phyloP scores from a whole-genome alignment of 805 yeast species.

The Sugiyamaella lignohabitans region DNA sequence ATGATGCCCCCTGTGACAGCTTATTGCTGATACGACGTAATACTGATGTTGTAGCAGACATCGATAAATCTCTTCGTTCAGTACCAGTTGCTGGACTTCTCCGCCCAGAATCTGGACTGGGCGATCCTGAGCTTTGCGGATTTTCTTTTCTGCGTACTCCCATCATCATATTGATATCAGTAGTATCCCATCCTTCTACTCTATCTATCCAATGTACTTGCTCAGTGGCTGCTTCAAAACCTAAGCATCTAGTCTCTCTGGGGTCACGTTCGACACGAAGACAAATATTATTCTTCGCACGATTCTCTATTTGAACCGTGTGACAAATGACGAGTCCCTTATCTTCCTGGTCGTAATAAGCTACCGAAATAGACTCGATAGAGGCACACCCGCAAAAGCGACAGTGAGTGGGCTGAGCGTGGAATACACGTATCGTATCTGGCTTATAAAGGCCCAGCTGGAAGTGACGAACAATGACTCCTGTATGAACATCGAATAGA shows the following conservation, averaged over 20 bases:
- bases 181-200: constrained; percentile 73
- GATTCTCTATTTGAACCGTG: constrained; percentile 62
- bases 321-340: constrained; percentile 56
- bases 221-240: constrained; percentile 70
- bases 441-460: constrained; percentile 57
- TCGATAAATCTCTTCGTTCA: background rate
- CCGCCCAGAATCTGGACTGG: background rate
- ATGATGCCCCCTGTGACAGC: too few species aligned
- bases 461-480: constrained; percentile 57
- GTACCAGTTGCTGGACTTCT: background rate
- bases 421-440: constrained; percentile 60
- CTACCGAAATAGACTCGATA: constrained; percentile 61
- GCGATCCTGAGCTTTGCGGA: constrained; percentile 8
- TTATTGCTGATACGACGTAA: background rate
- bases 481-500: constrained; percentile 70
- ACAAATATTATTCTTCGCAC: constrained; percentile 75
- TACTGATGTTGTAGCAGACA: background rate
- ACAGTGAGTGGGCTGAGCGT: constrained; percentile 83
- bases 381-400: constrained; percentile 88
- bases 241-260: constrained; percentile 82
- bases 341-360: constrained; percentile 56
- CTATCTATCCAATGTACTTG: constrained; percentile 58
- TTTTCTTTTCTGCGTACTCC: constrained; percentile 50
- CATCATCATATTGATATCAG: constrained; percentile 69
- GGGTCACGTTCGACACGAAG: constrained; percentile 89